phyloP scores from a whole-genome alignment of 2,329 filamentous ascomycete genomes.

The Claviceps africana region DNA sequence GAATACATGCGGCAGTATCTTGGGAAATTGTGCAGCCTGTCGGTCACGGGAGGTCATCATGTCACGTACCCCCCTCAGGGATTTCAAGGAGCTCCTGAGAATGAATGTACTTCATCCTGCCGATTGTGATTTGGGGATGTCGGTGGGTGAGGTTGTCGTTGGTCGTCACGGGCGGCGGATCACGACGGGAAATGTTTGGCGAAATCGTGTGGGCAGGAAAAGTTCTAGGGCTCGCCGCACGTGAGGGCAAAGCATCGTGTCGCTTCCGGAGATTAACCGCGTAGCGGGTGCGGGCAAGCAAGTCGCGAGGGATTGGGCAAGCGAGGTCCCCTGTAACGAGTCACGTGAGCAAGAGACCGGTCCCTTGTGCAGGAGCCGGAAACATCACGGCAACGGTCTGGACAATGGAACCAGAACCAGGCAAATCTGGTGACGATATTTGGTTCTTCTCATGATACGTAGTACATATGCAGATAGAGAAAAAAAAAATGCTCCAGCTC shows the following conservation, averaged over 20 bases:
- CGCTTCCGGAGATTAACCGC: constrained; percentile 15
- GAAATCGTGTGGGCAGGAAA: constrained; percentile 30
- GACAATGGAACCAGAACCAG: no score
- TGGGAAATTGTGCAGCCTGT: not conserved
- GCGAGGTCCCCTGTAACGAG: not conserved
- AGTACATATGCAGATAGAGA: no score
- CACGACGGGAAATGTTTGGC: constrained; percentile 24
- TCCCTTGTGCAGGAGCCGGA: no score
- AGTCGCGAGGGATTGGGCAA: not conserved
- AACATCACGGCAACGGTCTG: no score
- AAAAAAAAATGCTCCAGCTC: no score
- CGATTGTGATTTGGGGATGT: constrained; percentile 33
- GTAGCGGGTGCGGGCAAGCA: not conserved
- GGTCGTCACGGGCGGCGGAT: constrained; percentile 19
- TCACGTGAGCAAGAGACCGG: not conserved
- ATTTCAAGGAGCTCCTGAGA: constrained; percentile 90
- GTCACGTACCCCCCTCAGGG: constrained; percentile 82
- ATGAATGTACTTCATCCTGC: constrained; percentile 99
- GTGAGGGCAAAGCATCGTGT: constrained; percentile 19
- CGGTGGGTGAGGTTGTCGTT: constrained; percentile 28
- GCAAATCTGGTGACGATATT: no score
- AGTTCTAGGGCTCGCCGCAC: constrained; percentile 30
- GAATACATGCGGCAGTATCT: not conserved
- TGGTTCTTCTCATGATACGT: no score
- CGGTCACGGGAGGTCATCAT: not conserved